phyloP scores from a whole-genome alignment of 1,284 basidiomycete species.

The Hemileia vastatrix region DNA sequence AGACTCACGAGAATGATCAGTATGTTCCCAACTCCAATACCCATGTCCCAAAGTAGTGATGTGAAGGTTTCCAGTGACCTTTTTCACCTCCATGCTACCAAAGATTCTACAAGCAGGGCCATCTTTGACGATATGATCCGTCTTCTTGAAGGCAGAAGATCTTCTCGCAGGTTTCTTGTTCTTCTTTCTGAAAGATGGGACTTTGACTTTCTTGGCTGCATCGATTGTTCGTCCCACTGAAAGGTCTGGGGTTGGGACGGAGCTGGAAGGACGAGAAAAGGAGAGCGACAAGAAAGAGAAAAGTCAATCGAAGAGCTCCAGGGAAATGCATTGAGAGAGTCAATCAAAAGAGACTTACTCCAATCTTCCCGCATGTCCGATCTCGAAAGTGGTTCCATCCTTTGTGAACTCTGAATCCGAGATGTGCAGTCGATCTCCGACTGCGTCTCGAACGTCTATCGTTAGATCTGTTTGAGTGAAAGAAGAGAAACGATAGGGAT shows the following conservation, averaged over 20 bases:
- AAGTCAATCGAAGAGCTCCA: too few relatives aligned
- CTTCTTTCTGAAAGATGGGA: neutral
- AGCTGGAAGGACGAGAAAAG: constrained; percentile 13
- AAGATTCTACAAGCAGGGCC: constrained; percentile 75
- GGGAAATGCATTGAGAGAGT: too few relatives aligned
- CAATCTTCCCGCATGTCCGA: constrained; percentile 66
- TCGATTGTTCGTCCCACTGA: constrained; percentile 30
- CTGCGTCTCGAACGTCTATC: constrained; percentile 80
- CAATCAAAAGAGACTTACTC: constrained; percentile 49
- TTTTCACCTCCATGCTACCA: constrained; percentile 73
- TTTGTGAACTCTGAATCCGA: constrained; percentile 70
- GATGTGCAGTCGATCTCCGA: constrained; percentile 80
- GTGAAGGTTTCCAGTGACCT: constrained; percentile 61
- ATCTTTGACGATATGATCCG: neutral
- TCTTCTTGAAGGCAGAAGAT: too few relatives aligned
- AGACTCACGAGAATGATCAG: constrained; percentile 64
- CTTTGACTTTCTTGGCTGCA: constrained; percentile 26
- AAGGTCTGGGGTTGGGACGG: constrained; percentile 26
- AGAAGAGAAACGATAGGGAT: too few relatives aligned
- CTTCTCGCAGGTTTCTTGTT: neutral
- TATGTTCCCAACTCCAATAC: constrained; percentile 74
- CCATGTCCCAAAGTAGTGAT: constrained; percentile 83
- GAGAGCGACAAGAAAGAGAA: too few relatives aligned
- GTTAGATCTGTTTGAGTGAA: constrained; percentile 55
- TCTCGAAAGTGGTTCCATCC: constrained; percentile 75